Base-by-base conservation (phyloP, 768 basidiomycete species). In the Exidia glandulosa region DNA sequence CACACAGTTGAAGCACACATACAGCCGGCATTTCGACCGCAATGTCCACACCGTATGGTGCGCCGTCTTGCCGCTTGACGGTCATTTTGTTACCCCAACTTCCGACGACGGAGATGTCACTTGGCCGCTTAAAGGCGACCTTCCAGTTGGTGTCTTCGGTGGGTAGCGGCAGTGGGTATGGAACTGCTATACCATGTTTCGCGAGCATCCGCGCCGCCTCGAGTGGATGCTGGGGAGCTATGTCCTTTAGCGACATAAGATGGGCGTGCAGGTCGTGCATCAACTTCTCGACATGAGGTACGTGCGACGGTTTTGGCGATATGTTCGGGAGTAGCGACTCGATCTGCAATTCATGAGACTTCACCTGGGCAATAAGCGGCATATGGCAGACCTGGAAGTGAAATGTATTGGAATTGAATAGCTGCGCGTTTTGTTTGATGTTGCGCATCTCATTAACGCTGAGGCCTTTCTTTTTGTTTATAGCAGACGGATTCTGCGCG, bases 11-110 rank as follows among this genome's bases (percentile, higher is more conserved):
- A 34, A 59, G 19, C 19, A 25, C 25, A 76, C 85, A 65, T 67
- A 90, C 91, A 37, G 81, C 70, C 10, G 93, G 92, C 90, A 96
- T 95, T 69, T 92, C 85, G 14, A 95, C 76, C 2, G 86, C 87
- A 36, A 96, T 56, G 69, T 95, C 94, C 1, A 94, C 83, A 6
- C 79, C 81, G 63, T 86, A 93, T 59, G 74, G 78, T 23, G 71
- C 71, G 2, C 77, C 79, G 66, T 87, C 89, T 62, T 82, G 86
- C 47, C 78, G 79, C 67, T 88, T 90, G 48, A 91, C 86, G 57
- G 80, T 77, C 10, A 86, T 76, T 65, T 85, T 83, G 61, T 89
- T 87, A 0, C 85, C 81, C 92, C 93, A 97, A 64, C 90, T 92
- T 13, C 94, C 94, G 1, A 86, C 84, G 2, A 97, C 72, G 5